A percentile compares a stretch with the other conserved stretches of the same genome.
Evolutionary conservation across 257 asterid genomes (phyloP).

Genomic region (Solanum dulcamara): DNA sequence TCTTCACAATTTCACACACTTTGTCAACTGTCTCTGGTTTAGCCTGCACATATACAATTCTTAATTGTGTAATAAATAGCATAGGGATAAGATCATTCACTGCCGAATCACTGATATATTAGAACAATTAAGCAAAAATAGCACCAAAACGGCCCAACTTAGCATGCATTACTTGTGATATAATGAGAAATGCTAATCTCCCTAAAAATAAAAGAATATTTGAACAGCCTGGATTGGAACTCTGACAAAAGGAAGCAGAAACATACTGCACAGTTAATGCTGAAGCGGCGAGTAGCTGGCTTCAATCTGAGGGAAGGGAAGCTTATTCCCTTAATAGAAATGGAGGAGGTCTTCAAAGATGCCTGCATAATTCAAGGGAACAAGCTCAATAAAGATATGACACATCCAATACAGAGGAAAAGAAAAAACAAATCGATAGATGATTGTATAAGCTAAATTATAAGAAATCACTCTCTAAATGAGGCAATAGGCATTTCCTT

Average conservation of each 20-base stretch:
- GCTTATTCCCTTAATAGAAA: constrained; percentile 18
- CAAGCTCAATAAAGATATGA: neutral
- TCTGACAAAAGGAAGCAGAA: neutral
- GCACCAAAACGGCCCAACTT: neutral
- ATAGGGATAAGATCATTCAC: neutral
- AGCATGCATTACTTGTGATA: neutral
- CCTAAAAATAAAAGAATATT: neutral
- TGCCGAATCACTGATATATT: neutral
- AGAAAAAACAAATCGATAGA: neutral
- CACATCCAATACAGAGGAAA: neutral
- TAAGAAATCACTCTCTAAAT: too few relatives aligned
- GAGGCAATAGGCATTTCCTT: neutral
- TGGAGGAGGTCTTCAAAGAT: constrained; percentile 13
- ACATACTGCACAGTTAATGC: constrained; percentile 52
- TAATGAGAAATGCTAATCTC: neutral
- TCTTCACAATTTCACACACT: constrained; percentile 73
- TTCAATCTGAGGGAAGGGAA: constrained; percentile 26
- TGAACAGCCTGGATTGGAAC: neutral
- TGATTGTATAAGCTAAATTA: neutral
- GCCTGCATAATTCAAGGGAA: constrained; percentile 7
- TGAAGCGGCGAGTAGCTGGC: constrained; percentile 41
- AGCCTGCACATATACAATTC: constrained; percentile 42
- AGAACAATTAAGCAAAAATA: neutral
- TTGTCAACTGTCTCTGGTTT: constrained; percentile 76
- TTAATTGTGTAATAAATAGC: neutral